Base-by-base conservation (phyloP, 345 rosid species). In the Rhizophora apiculata region DNA sequence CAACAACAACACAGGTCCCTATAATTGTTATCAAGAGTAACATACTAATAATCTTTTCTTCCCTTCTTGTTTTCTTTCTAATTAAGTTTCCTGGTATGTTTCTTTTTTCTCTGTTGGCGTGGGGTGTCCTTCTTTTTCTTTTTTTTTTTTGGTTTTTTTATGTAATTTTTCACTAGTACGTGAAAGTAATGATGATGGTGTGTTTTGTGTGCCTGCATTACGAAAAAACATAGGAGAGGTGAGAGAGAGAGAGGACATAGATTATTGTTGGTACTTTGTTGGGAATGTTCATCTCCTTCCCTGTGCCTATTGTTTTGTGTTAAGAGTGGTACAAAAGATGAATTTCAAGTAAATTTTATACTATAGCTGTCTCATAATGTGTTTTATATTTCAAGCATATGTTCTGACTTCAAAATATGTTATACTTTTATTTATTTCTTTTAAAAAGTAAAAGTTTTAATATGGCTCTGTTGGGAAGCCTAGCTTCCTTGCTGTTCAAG, bases 1-100 rank as follows among this genome's bases (percentile, higher is more conserved):
- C 76, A 67, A 15, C 70, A 68, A 8, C 70, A 66, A 26, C 86
- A 86, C 89, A 89, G 86, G 86, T 83, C 93, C 75, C 78, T 86
- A 72, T 84, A 73, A 84, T 59, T 43, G 16, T 69, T 79, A 36
- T n/a, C 24, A 16, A 53, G 62, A 70, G 49, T 27, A 27, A 64
- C 54, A 29, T 60, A 2, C 27, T 16, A 20, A 55, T 16, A 57
- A 10, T 9, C 49, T 56, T 4, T 30, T 60, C 62, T 57, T 55
- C 22, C 32, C 9, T 49, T 48, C 56, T 49, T 8, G 36, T 31
- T 8, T 52, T 52, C 26, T 56, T 27, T 8, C 60, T 56, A 21
- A 24, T 56, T 34, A 34, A 34, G 37, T 56, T 56, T 24, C 30
- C 4, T 56, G 26, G 60, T 27, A 21, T 56, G 30, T 31, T 30